Conservation (phyloP, 345 rosid species). For the Lepidium aucheri region DNA sequence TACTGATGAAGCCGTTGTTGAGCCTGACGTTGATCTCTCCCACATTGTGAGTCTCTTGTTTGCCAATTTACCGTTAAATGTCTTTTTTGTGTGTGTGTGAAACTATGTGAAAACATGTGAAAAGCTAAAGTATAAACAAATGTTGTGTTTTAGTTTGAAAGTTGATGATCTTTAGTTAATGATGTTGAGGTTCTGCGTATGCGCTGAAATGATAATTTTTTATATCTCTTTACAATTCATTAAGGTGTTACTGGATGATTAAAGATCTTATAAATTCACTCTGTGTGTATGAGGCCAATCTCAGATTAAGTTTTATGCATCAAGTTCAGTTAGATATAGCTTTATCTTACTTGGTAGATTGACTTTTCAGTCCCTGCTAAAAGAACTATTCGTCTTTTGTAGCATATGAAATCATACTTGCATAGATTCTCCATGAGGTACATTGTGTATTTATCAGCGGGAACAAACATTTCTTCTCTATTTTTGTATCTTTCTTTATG, state of each 20-base stretch:
- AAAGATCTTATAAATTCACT: neutral
- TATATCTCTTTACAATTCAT: neutral
- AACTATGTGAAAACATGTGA: neutral
- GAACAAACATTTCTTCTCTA: neutral
- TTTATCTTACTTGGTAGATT: neutral
- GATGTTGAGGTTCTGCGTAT: neutral
- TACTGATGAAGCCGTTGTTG: constrained; percentile 32
- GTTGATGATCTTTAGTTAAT: neutral
- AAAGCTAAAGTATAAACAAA: neutral
- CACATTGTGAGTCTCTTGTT: constrained; percentile 60
- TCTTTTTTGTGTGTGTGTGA: neutral
- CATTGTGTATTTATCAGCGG: neutral
- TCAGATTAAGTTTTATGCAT: neutral
- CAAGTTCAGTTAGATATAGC: neutral
- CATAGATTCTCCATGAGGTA: neutral
- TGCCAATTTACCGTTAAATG: neutral
- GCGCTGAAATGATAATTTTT: neutral
- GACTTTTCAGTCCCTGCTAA: neutral
- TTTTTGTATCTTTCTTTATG: neutral
- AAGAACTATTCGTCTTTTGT: neutral
- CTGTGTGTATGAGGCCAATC: neutral
- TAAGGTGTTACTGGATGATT: neutral
- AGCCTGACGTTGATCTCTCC: constrained; percentile 57
- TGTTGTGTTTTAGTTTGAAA: neutral
- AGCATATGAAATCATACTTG: neutral